Evolutionary conservation across 1,284 basidiomycete genomes (phyloP).

Genomic region (Rhodotorula mucilaginosa): DNA sequence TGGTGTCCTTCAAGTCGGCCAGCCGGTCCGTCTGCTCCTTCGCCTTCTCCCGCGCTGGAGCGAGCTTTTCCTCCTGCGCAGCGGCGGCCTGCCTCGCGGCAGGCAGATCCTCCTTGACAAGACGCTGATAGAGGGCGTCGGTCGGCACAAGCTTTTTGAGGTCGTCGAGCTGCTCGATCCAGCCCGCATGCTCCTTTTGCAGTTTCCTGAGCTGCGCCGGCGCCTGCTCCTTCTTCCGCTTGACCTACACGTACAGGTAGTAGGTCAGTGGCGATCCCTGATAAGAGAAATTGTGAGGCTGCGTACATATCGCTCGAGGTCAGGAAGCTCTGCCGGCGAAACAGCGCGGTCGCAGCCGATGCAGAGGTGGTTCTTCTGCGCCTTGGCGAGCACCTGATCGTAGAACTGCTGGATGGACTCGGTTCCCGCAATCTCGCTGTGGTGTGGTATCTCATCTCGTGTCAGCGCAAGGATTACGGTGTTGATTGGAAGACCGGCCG

Average conservation of each 20-base stretch:
- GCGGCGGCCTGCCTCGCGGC: conserved; percentile 41
- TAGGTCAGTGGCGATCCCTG: background rate
- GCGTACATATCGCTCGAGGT: conserved; percentile 47
- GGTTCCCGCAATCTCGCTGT: conserved; percentile 47
- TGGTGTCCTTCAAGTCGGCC: conserved; percentile 58
- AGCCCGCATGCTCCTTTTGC: conserved; percentile 59
- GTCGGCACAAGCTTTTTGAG: conserved; percentile 62
- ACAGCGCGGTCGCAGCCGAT: conserved; percentile 72
- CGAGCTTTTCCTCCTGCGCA: conserved; percentile 36
- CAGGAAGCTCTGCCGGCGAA: conserved; percentile 57
- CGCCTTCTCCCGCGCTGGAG: conserved; percentile 21
- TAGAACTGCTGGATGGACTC: conserved; percentile 57
- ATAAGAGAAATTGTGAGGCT: background rate
- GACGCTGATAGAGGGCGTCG: conserved; percentile 50
- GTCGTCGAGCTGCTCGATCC: conserved; percentile 61
- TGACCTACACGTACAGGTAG: conserved; percentile 6
- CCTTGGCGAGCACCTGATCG: conserved; percentile 61
- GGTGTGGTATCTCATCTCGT: no score
- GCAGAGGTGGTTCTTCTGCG: conserved; percentile 67
- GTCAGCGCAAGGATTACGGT: background rate
- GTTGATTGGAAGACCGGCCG: background rate
- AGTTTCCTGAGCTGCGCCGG: conserved; percentile 47
- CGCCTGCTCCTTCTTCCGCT: conserved; percentile 30
- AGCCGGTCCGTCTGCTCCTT: conserved; percentile 48
- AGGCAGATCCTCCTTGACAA: conserved; percentile 65